phyloP scores from a whole-genome alignment of 106 monocot species.

The Agapanthus africanus region DNA sequence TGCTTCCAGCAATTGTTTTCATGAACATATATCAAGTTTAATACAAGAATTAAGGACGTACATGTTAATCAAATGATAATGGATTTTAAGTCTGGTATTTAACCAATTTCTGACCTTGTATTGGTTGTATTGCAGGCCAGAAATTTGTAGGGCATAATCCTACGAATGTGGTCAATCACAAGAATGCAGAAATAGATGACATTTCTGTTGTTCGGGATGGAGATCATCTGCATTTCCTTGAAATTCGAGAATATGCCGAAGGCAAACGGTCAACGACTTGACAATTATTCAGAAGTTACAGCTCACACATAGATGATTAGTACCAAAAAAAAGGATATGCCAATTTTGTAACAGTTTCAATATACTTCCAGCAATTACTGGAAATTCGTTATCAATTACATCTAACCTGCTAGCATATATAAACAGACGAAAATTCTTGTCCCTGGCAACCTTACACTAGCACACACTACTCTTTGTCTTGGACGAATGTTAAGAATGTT shows the following conservation, averaged over 20 bases:
- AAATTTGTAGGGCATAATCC: constrained; percentile 28
- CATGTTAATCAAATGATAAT: background rate
- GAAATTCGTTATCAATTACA: background rate
- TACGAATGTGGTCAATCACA: constrained; percentile 35
- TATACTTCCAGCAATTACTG: constrained; percentile 5
- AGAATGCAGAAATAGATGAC: constrained; percentile 51
- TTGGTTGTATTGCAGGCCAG: constrained; percentile 21
- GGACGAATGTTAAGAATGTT: background rate
- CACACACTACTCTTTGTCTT: background rate
- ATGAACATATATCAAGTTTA: background rate
- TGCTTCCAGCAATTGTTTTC: background rate
- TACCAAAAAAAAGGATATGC: background rate
- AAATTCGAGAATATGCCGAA: constrained; percentile 16
- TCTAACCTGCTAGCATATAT: background rate
- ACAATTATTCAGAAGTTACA: background rate
- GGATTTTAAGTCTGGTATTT: background rate
- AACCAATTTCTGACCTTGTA: background rate
- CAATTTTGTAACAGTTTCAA: background rate
- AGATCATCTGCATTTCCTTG: constrained; percentile 43
- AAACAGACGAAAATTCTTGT: background rate
- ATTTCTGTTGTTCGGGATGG: constrained; percentile 43
- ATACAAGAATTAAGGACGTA: constrained; percentile 6
- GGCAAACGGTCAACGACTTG: background rate
- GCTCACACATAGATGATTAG: background rate
- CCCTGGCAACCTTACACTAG: background rate